phyloP scores from a whole-genome alignment of 495 filamentous ascomycete genomes.

The Monascus purpureus region DNA sequence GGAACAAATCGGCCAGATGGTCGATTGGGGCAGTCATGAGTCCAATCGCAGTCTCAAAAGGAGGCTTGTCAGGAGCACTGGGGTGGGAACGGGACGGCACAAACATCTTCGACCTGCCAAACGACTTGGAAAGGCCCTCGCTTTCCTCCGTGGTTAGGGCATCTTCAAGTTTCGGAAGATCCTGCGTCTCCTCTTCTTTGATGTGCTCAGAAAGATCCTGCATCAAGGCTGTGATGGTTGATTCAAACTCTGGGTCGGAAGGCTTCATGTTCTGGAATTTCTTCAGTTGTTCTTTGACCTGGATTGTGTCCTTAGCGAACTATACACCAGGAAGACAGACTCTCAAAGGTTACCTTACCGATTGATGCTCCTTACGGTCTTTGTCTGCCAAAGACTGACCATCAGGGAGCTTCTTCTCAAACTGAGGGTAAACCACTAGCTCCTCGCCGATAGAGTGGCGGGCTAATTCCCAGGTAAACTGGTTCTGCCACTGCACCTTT shows the following conservation, averaged over 20 bases:
- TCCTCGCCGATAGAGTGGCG: conserved; percentile 45
- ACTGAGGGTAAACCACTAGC: conserved; percentile 46
- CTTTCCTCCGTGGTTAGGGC: conserved; percentile 16
- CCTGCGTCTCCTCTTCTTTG: conserved; percentile 37
- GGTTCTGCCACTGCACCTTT: conserved; percentile 42
- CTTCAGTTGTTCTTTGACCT: conserved; percentile 44
- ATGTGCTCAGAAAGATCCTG: conserved; percentile 35
- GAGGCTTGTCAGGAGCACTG: conserved; percentile 10
- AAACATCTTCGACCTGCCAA: conserved; percentile 40
- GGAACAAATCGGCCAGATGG: conserved; percentile 5
- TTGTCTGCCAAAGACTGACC: conserved; percentile 35
- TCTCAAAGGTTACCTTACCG: conserved; percentile 14
- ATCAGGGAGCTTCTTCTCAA: conserved; percentile 37
- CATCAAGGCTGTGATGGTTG: conserved; percentile 34
- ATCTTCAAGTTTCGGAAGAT: conserved; percentile 33
- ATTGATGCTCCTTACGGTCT: conserved; percentile 38
- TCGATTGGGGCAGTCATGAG: conserved; percentile 7
- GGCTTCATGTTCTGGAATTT: conserved; percentile 37
- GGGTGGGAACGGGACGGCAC: conserved; percentile 40
- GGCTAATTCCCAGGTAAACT: conserved; percentile 49
- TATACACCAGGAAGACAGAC: not conserved
- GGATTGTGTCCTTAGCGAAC: conserved; percentile 5
- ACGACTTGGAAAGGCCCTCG: conserved; percentile 28
- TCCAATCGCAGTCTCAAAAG: conserved; percentile 6
- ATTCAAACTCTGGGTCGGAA: conserved; percentile 24